Evolutionary conservation across 768 basidiomycete genomes (phyloP).

Genomic region (Lanmaoa pseudosensibilis): DNA sequence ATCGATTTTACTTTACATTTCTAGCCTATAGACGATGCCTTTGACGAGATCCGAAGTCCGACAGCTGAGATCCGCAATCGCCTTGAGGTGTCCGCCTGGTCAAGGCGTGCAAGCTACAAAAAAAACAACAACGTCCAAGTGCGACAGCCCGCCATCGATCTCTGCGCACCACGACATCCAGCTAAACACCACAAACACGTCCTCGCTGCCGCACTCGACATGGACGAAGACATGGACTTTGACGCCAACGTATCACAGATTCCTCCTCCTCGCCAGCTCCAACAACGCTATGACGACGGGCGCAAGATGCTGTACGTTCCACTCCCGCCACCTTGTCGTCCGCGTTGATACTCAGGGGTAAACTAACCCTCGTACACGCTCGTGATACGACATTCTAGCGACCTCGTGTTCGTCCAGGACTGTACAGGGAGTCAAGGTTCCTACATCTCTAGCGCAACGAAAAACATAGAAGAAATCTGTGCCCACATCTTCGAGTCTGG

Average conservation of each 20-base stretch:
- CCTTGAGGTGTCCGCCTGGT: constrained; percentile 36
- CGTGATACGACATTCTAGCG: constrained; percentile 44
- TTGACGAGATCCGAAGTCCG: constrained; percentile 37
- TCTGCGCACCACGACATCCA: constrained; percentile 3
- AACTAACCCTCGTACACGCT: constrained; percentile 14
- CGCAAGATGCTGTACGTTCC: constrained; percentile 75
- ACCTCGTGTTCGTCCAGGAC: constrained; percentile 94
- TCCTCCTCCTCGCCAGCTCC: constrained; percentile 36
- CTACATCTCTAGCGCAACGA: constrained; percentile 91
- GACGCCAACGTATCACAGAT: constrained; percentile 39
- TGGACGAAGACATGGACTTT: constrained; percentile 84
- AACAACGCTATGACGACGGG: constrained; percentile 37
- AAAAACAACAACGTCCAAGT: constrained; percentile 16
- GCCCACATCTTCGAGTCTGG: constrained; percentile 94
- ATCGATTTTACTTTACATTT: constrained; percentile 8
- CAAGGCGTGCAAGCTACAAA: constrained; percentile 17
- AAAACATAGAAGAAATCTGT: constrained; percentile 95
- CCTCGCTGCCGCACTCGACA: constrained; percentile 30
- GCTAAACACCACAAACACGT: neutral
- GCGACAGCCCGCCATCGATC: constrained; percentile 16
- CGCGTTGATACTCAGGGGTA: constrained; percentile 9
- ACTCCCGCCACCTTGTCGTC: neutral
- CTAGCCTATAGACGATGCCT: constrained; percentile 16
- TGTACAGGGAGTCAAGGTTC: constrained; percentile 91
- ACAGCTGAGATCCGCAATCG: constrained; percentile 37